Evolutionary conservation across 345 rosid species (phyloP), one percentile per base, ranked within the genome.

Genomic region (Atalantia buxifolia): DNA sequence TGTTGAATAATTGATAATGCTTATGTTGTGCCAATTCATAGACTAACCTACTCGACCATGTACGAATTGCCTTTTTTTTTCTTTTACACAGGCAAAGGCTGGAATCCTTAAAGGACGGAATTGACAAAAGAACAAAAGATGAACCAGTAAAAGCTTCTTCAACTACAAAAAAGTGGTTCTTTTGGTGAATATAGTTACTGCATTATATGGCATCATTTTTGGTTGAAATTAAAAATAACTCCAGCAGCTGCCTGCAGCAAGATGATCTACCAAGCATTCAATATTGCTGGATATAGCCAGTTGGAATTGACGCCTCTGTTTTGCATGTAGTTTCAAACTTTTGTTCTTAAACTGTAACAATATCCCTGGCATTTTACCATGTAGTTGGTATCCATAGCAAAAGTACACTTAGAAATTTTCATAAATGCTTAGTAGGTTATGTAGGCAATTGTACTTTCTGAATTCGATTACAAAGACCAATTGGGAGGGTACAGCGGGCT

Each of bases 71-170:
- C 5, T 78, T 55, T 56, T 22, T 76, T 76, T 66, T 21, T 35
- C 33, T 73, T 71, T 65, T 77, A 66, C 70, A 74, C 91, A 94
- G 97, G 78, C 87, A 50, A 79, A 85, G 98, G 76, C 74, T 91
- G 81, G 93, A 89, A 74, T 87, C 92, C 16, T 76, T 92, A 68
- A 91, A 89, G 83, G 83, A 82, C 73, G 98, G 98, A 71, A 88
- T 94, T 53, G 90, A 85, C 84, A 86, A 76, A 2, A 91, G 94
- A 72, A 82, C 81, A 71, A 81, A 79, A 73, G 88, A 83, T 57
- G 82, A 79, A 72, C 85, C 91, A 22, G 86, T 71, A 45, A 77
- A 72, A 81, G 66, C 74, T 33, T 77, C 74, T 28, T 76, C 88
- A 59, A 78, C 85, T 5, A 14, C 78, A 14, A 89, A 87, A 81